A percentile compares a stretch with the other conserved stretches of the same genome.
These are phyloP conservation scores for Diplodia corticola DNA, from an alignment of 2,329 filamentous ascomycete species.

Conservation along the genomic window DNA sequence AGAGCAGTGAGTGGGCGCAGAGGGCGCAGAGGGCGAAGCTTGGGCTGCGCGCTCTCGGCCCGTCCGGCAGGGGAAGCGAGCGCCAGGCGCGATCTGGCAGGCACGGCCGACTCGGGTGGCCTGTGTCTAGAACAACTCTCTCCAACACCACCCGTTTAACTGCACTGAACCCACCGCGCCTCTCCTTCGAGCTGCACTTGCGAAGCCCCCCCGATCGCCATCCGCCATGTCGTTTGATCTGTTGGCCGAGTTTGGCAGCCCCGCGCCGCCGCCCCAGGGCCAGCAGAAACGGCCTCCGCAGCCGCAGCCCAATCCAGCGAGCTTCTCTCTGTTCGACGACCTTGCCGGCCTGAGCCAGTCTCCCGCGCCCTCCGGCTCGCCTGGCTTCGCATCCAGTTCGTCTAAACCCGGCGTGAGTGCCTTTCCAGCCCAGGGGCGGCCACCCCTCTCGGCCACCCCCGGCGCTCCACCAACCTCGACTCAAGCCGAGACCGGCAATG, in stretches of 20 bases:
- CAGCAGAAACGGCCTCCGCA: not conserved
- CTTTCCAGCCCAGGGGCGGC: not conserved
- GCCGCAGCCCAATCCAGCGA: constrained; percentile 10
- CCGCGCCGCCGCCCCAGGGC: constrained; percentile 5
- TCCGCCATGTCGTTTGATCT: constrained; percentile 25
- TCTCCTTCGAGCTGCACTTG: not conserved
- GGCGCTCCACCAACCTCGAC: constrained; percentile 1
- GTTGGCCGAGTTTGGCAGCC: constrained; percentile 24
- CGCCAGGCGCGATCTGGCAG: constrained; percentile 6
- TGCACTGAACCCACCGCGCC: not conserved
- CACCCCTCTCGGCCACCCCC: not conserved
- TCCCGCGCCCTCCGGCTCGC: not conserved
- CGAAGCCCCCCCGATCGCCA: not conserved
- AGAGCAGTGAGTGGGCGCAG: constrained; percentile 3
- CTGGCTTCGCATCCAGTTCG: not conserved
- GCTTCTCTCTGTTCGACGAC: constrained; percentile 40
- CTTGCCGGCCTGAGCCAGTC: constrained; percentile 24
- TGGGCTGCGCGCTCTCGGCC: not conserved
- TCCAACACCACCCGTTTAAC: not conserved
- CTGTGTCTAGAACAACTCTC: not conserved
- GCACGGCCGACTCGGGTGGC: constrained; percentile 4
- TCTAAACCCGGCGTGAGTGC: constrained; percentile 3
- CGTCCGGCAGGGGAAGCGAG: constrained; percentile 10
- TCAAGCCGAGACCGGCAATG: constrained; percentile 26
- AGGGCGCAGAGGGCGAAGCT: constrained; percentile 3